Percentiles rank a stretch among this genome's conserved stretches.
These are phyloP conservation scores for Penicillium dipodomyicola DNA, from an alignment of 495 filamentous ascomycete species.

Conservation along the genomic window DNA sequence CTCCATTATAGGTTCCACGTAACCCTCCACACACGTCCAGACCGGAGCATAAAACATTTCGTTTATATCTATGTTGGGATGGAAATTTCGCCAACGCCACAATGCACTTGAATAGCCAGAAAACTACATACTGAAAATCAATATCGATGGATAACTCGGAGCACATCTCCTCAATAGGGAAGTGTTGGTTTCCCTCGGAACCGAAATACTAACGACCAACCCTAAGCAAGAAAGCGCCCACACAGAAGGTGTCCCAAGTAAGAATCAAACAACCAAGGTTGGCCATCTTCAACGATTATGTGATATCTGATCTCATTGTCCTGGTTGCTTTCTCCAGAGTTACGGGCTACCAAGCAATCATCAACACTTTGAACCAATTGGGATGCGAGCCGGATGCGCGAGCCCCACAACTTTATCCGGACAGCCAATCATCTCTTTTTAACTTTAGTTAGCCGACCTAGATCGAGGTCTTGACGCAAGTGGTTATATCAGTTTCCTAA, in stretches of 20 bases:
- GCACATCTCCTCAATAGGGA: too few relatives aligned
- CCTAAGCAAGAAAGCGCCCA: not conserved
- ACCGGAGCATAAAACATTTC: too few relatives aligned
- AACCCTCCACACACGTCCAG: not conserved
- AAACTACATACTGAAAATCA: too few relatives aligned
- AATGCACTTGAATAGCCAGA: too few relatives aligned
- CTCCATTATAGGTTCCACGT: not conserved
- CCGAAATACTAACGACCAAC: not conserved
- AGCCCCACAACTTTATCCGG: not conserved
- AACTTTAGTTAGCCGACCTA: not conserved
- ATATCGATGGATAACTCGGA: too few relatives aligned
- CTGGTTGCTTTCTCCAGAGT: not conserved
- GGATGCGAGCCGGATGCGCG: not conserved
- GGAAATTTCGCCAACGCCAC: too few relatives aligned
- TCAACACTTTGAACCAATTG: not conserved
- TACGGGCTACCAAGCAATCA: too few relatives aligned
- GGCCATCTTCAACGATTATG: not conserved
- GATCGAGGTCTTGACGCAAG: conserved; percentile 31
- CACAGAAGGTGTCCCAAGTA: not conserved
- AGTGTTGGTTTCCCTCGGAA: too few relatives aligned
- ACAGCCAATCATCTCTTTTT: not conserved
- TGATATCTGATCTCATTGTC: not conserved
- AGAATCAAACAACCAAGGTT: not conserved
- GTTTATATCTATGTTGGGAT: too few relatives aligned
- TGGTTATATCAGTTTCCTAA: conserved; percentile 12